Conservation (phyloP, 495 filamentous ascomycete genomes). For the Penicillium odoratum region DNA sequence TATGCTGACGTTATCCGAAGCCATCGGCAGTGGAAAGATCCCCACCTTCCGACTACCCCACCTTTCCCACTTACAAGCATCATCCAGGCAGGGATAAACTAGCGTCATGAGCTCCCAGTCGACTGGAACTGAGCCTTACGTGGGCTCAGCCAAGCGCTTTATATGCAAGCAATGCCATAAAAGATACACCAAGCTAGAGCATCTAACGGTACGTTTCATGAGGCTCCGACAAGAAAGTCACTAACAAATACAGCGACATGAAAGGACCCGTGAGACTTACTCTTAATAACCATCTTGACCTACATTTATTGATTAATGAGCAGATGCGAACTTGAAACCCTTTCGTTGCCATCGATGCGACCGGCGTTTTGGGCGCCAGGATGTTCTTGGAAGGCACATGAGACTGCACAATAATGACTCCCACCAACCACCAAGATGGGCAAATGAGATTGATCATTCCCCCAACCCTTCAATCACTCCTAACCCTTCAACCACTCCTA, state of each 20-base stretch:
- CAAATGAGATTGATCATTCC: neutral
- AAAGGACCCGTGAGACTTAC: conserved; percentile 16
- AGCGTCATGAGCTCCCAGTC: neutral
- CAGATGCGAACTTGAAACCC: conserved; percentile 22
- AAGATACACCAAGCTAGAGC: conserved; percentile 23
- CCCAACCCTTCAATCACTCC: neutral
- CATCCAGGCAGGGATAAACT: neutral
- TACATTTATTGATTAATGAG: neutral
- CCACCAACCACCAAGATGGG: neutral
- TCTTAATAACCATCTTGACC: too few relatives aligned
- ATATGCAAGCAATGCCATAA: conserved; percentile 6
- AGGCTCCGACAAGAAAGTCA: neutral
- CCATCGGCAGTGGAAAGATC: neutral
- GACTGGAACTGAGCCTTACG: neutral
- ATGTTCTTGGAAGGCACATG: conserved; percentile 18
- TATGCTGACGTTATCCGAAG: neutral
- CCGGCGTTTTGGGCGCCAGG: conserved; percentile 20
- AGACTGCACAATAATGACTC: conserved; percentile 3
- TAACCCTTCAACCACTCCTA: neutral
- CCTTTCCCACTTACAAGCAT: conserved; percentile 2
- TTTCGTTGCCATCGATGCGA: conserved; percentile 20
- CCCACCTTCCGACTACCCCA: conserved; percentile 8
- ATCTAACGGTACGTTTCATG: conserved; percentile 16
- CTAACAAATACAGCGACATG: conserved; percentile 16
- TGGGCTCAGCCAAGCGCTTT: neutral